phyloP scores from a whole-genome alignment of 805 yeast genomes.

The Lachancea lanzarotensis region DNA sequence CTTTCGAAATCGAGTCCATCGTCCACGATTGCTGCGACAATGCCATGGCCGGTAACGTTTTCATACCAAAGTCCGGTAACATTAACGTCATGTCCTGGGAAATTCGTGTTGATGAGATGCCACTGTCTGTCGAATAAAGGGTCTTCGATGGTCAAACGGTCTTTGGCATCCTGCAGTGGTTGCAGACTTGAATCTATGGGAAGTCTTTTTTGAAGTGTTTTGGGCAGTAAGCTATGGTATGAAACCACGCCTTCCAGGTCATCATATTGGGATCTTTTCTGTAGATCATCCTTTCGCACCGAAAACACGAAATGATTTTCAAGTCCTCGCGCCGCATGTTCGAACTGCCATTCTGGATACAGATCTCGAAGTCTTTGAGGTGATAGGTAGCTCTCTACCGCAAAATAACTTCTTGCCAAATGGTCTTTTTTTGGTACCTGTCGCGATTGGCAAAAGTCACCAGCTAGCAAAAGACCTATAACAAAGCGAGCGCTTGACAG shows the following conservation, averaged over 20 bases:
- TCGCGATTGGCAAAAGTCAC: not conserved
- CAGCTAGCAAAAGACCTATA: not conserved
- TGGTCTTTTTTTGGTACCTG: slow-evolving; percentile 44
- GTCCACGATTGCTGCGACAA: slow-evolving; percentile 84
- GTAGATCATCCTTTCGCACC: slow-evolving; percentile 23
- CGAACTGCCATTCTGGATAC: slow-evolving; percentile 48
- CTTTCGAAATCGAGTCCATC: slow-evolving; percentile 87
- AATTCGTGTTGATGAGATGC: slow-evolving; percentile 76
- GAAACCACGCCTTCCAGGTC: slow-evolving; percentile 28
- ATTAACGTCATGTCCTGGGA: slow-evolving; percentile 80
- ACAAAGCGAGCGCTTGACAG: not conserved
- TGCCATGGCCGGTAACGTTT: slow-evolving; percentile 73
- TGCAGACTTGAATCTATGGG: slow-evolving; percentile 58
- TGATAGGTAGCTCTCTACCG: slow-evolving; percentile 46
- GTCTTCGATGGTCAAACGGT: slow-evolving; percentile 60
- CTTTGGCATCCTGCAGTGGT: slow-evolving; percentile 41
- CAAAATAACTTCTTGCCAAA: slow-evolving; percentile 48
- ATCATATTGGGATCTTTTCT: slow-evolving; percentile 6
- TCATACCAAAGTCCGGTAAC: slow-evolving; percentile 79
- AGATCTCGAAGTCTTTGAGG: slow-evolving; percentile 32
- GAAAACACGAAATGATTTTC: slow-evolving; percentile 66
- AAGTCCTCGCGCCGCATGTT: slow-evolving; percentile 57
- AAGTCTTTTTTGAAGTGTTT: slow-evolving; percentile 46
- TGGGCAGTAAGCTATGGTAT: slow-evolving; percentile 51
- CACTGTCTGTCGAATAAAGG: slow-evolving; percentile 83